Conservation (phyloP, 169 alveolate genomes). For the Blepharisma undulans region DNA sequence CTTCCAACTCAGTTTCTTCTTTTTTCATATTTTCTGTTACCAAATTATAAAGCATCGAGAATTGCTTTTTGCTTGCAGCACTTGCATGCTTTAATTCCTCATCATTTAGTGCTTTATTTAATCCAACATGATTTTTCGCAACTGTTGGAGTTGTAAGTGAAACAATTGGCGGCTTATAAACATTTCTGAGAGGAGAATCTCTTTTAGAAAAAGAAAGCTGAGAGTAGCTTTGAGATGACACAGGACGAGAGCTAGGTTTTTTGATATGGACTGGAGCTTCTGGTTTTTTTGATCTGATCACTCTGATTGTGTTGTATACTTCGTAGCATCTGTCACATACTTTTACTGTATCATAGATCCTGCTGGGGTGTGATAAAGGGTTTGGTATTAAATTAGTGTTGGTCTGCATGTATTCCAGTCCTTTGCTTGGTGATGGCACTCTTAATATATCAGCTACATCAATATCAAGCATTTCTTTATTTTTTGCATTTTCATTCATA, state of each 20-base stretch:
- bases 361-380: background rate
- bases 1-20: background rate
- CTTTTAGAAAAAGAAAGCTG: background rate
- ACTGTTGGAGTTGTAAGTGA: background rate
- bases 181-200: background rate
- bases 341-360: background rate
- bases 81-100: background rate
- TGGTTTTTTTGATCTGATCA: background rate
- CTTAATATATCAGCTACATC: background rate
- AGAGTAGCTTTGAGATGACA: background rate
- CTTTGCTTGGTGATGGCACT: background rate
- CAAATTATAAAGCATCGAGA: background rate
- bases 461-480: background rate
- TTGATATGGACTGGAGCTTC: background rate
- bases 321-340: conserved; percentile 34
- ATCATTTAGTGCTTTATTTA: background rate
- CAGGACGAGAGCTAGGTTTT: background rate
- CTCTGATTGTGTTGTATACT: conserved; percentile 3
- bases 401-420: background rate
- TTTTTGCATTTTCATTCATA: background rate
- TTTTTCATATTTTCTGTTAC: background rate
- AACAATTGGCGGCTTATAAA: background rate
- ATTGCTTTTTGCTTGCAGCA: background rate
- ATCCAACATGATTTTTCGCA: background rate
- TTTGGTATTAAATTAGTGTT: background rate